A percentile compares a stretch with the other conserved stretches of the same genome.
phyloP scores from a whole-genome alignment of 164 flowering plant genomes.

The Chimonanthus salicifolius region DNA sequence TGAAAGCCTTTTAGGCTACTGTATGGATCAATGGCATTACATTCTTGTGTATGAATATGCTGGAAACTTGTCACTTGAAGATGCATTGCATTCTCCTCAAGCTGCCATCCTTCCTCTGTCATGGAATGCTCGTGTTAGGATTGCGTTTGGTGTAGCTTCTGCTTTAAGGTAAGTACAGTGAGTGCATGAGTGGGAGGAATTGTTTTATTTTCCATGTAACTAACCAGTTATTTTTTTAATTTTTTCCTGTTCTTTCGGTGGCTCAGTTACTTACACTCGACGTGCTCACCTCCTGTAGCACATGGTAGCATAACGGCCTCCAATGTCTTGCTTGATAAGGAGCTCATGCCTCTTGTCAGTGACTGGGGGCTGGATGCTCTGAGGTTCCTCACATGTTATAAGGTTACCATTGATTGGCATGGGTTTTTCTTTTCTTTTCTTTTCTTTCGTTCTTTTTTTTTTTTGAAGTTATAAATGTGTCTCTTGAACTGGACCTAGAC shows the following conservation, averaged over 20 bases:
- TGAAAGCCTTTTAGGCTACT: constrained; percentile 64
- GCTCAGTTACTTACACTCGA: constrained; percentile 65
- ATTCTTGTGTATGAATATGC: constrained; percentile 68
- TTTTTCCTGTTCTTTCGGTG: not conserved
- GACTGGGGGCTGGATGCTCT: constrained; percentile 71
- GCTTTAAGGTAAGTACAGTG: constrained; percentile 60
- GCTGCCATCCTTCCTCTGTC: constrained; percentile 35
- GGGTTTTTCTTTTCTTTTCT: not conserved
- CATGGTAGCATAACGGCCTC: constrained; percentile 77
- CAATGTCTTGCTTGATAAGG: constrained; percentile 69
- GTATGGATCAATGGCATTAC: constrained; percentile 66
- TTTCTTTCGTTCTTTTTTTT: not conserved
- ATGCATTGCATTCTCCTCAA: constrained; percentile 42
- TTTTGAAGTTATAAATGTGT: not conserved
- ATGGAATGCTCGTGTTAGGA: constrained; percentile 59
- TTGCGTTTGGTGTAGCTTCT: constrained; percentile 67
- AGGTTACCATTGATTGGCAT: constrained; percentile 43
- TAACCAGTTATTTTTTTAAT: not conserved
- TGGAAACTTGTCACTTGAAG: constrained; percentile 53
- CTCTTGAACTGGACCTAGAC: not conserved
- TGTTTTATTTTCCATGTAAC: not conserved
- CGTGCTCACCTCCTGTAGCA: constrained; percentile 50
- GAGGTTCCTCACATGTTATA: constrained; percentile 67
- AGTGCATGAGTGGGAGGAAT: not conserved
- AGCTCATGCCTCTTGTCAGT: constrained; percentile 53